These are phyloP conservation scores for Ajuga reptans DNA, from an alignment of 305 asterid genomes.

Conservation along the genomic window DNA sequence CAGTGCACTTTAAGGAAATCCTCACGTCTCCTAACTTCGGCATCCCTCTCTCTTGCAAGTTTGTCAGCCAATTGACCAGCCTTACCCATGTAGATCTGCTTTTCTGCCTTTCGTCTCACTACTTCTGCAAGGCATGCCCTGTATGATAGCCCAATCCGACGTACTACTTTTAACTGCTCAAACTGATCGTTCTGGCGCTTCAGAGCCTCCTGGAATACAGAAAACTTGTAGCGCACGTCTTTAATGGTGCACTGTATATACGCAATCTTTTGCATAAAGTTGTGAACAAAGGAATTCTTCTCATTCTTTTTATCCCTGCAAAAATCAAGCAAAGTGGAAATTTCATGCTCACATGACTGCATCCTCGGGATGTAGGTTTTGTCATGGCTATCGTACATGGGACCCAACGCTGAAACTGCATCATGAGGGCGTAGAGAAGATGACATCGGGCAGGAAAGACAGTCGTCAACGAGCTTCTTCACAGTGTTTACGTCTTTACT, in stretches of 20 bases:
- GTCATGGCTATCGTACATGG: constrained; percentile 80
- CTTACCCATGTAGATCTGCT: constrained; percentile 91
- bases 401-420: constrained; percentile 97
- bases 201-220: constrained; percentile 84
- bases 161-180: constrained; percentile 71
- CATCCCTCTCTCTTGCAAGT: constrained; percentile 74
- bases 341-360: constrained; percentile 58
- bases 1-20: constrained; percentile 64
- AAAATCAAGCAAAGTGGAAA: constrained; percentile 53
- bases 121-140: constrained; percentile 93
- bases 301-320: constrained; percentile 78
- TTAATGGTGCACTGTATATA: constrained; percentile 65
- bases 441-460: constrained; percentile 58
- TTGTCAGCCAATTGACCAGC: constrained; percentile 92
- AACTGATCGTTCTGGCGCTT: constrained; percentile 69
- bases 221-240: constrained; percentile 68
- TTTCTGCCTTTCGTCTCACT: constrained; percentile 73
- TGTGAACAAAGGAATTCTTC: constrained; percentile 76
- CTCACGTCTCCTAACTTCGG: constrained; percentile 74
- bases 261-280: constrained; percentile 80
- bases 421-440: constrained; percentile 95
- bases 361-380: constrained; percentile 70
- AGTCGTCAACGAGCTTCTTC: constrained; percentile 84
- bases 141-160: constrained; percentile 77
- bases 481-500: constrained; percentile 89